Evolutionary conservation across 2,329 filamentous ascomycete genomes (phyloP), one percentile per base, ranked within the genome.

Genomic region (Geosmithia putterillii): DNA sequence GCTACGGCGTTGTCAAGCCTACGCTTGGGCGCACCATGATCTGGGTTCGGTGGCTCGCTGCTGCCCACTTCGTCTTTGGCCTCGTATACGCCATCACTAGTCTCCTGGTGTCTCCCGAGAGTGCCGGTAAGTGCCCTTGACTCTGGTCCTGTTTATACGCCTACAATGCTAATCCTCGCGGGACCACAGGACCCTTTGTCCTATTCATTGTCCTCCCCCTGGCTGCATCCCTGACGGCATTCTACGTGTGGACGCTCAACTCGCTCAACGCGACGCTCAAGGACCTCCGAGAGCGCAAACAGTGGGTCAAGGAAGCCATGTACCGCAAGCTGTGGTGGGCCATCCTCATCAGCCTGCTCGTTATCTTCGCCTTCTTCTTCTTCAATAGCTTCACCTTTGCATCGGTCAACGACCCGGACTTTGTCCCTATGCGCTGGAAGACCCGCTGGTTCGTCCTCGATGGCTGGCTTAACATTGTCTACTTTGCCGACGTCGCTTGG

Each of bases 281-380:
- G 65, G 90, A 96, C 55, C 74, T 98, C n/a, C 75, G 84, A 44
- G 86, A 95, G 56, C 82, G 92, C 51, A 95, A 95, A 65, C 92
- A 98, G 65, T 83, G 85, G 54, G 82, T 83, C 54, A 98, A 98
- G 61, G 87, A 89, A 40, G 64, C 77, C 63, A 98, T 98, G 94
- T 98, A 96, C 66, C 89, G 85, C 66, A 94, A 94, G 62, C 78
- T 98, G 14, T 98, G 94, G 89, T 98, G 89, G 89, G 90, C 87
- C 60, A 95, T 98, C 47, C 72, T 98, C 39, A 71, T 78, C 49
- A 94, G 85, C 59, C 94, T 98, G 58, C 67, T 96, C 41, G 86
- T 96, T 53, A 95, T 96, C 53, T 98, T 98, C 54, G 88, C 74
- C 45, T 98, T 98, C 69, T 95, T 98, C 72, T 96, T 98, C 70